Percentiles rank a stretch among this genome's conserved stretches.
phyloP scores from a whole-genome alignment of 2,329 filamentous ascomycete genomes.

The Anthostomella pinea region DNA sequence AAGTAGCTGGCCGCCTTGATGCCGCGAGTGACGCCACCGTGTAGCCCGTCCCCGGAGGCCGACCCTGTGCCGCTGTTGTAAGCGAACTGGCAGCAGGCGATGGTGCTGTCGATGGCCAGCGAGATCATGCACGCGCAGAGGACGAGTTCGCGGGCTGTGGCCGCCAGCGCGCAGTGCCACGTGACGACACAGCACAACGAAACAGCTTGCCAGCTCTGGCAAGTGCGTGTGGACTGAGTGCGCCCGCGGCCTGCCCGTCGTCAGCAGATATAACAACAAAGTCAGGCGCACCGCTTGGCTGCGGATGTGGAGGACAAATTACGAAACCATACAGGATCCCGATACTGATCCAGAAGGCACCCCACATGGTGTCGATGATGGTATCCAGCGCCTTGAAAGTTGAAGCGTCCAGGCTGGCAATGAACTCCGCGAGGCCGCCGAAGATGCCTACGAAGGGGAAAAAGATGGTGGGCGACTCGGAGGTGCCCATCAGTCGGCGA shows the following conservation, averaged over 20 bases:
- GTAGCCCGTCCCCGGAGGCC: slow-evolving; percentile 9
- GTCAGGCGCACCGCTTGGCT: background rate
- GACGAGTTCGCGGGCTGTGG: slow-evolving; percentile 11
- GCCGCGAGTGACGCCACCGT: slow-evolving; percentile 8
- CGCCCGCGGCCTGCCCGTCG: slow-evolving; percentile 12
- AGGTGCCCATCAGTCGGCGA: slow-evolving; percentile 20
- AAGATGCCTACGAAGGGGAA: slow-evolving; percentile 28
- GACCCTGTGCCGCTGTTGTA: slow-evolving; percentile 11
- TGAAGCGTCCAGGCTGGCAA: slow-evolving; percentile 22
- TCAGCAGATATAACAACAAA: too few relatives aligned
- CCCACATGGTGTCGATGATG: slow-evolving; percentile 13
- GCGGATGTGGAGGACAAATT: slow-evolving; percentile 1
- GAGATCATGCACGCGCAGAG: slow-evolving; percentile 11
- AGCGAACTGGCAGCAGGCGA: slow-evolving; percentile 11
- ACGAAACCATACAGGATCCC: slow-evolving; percentile 11
- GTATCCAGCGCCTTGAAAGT: slow-evolving; percentile 5
- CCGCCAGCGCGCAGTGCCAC: slow-evolving; percentile 13
- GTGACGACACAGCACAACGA: slow-evolving; percentile 13
- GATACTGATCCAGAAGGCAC: slow-evolving; percentile 10
- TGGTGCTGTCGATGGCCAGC: slow-evolving; percentile 8
- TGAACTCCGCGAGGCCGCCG: slow-evolving; percentile 29
- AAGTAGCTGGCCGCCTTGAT: slow-evolving; percentile 12
- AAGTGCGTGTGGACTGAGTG: slow-evolving; percentile 13
- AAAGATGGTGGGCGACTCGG: slow-evolving; percentile 22
- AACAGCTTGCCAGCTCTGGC: slow-evolving; percentile 12